Base-by-base conservation (phyloP, 148 eudicot genomes). In the Silene uniflora region DNA sequence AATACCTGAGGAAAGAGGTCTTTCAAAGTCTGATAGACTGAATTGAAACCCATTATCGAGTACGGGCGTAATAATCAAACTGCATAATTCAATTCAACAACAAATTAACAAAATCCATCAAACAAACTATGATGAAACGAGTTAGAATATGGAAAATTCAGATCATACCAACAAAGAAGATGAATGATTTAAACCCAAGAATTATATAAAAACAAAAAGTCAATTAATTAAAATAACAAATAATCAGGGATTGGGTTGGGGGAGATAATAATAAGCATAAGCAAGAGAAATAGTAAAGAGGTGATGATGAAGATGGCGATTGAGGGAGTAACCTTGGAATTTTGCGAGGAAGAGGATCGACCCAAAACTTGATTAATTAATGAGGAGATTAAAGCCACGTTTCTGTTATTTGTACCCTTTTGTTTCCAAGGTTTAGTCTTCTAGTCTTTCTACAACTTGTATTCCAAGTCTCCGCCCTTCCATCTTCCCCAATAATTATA, bases 1-100 rank as follows among this genome's bases (percentile, higher is more conserved):
- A 24, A 21, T 62, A 88, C 91, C 91, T 83, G 84, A 2, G 91
- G 91, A 82, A 88, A 88, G 1, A 86, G 81, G 66, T 86, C 89
- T 76, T 61, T 77, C 77, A 88, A 77, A 17, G 42, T 73, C 79
- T 78, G 83, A 76, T 84, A 88, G 21, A 88, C 89, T n/a, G 91
- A 83, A 49, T 76, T 80, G 80, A 86, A 88, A 24, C 89, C 89
- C 91, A 88, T 88, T 75, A 65, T 71, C 16, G 62, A 81, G 42
- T 18, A 32, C 35, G 35, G 17, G 19, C 0, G 58, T 56, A 17
- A 29, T 49, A 55, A 56, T 65, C 39, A 72, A 49, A 62, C 86
- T 85, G 74, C 74, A 84, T 19, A 54, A 54, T 60, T 22, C 18
- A 73, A 54, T 21, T 22, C 18, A 73, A 54, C 16, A 32, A 32